These are phyloP conservation scores for Simmondsia chinensis DNA, from an alignment of 148 eudicot genomes.

Conservation along the genomic window DNA sequence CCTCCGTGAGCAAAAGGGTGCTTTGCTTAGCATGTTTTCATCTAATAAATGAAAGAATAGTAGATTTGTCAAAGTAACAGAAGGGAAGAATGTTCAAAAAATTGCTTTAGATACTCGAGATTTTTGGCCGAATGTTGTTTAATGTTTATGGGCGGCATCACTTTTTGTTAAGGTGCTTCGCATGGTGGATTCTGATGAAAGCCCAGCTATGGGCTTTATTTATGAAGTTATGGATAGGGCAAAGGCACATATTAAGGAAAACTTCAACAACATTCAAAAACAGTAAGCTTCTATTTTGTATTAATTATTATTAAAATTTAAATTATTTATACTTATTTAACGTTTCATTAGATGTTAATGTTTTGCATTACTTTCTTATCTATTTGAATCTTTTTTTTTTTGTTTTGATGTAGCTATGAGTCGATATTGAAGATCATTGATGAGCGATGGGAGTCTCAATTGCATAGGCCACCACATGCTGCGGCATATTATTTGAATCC, in stretches of 20 bases:
- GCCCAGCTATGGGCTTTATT: neutral
- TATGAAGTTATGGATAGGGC: no score
- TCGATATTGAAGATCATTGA: neutral
- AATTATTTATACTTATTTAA: no score
- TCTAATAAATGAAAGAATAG: neutral
- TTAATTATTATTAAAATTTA: no score
- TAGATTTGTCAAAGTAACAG: neutral
- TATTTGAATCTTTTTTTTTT: no score
- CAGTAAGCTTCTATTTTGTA: neutral
- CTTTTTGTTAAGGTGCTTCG: constrained; percentile 5
- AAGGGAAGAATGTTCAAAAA: neutral
- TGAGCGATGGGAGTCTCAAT: constrained; percentile 1
- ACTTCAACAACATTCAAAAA: neutral
- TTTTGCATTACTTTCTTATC: no score
- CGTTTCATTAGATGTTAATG: no score
- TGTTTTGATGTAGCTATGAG: constrained; percentile 7
- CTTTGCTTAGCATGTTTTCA: neutral
- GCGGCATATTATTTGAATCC: neutral
- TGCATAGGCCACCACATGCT: constrained; percentile 1
- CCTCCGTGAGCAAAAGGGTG: neutral
- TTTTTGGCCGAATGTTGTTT: neutral
- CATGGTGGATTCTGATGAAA: constrained; percentile 3
- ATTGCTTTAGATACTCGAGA: neutral
- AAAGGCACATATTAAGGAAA: neutral
- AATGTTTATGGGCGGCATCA: neutral